A percentile compares a stretch with the other conserved stretches of the same genome.
These are phyloP conservation scores for Solanum virginianum DNA, from an alignment of 257 asterid species.

Conservation along the genomic window DNA sequence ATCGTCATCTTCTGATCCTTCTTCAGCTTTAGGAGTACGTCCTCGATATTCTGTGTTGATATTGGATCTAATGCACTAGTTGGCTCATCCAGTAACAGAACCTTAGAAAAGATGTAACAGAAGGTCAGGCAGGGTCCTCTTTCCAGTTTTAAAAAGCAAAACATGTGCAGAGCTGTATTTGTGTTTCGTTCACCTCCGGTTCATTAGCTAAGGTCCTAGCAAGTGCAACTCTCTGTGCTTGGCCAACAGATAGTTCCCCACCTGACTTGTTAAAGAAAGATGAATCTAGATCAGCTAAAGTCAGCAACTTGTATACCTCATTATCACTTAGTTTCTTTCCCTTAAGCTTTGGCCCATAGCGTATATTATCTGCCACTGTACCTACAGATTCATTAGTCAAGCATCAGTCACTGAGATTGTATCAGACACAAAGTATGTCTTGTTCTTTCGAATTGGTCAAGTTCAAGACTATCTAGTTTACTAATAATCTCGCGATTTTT, in stretches of 20 bases:
- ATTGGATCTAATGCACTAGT: constrained; percentile 77
- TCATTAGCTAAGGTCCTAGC: constrained; percentile 76
- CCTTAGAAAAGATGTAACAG: constrained; percentile 14
- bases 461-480: neutral
- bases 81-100: constrained; percentile 70
- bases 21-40: constrained; percentile 47
- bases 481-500: neutral
- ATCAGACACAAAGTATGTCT: neutral
- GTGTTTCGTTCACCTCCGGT: constrained; percentile 36
- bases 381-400: constrained; percentile 15
- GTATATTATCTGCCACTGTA: constrained; percentile 57
- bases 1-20: constrained; percentile 40
- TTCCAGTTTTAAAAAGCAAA: neutral
- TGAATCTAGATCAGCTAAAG: constrained; percentile 66
- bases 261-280: constrained; percentile 50
- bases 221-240: constrained; percentile 82
- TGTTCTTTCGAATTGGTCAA: neutral
- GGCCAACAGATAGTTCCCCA: constrained; percentile 65
- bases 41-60: constrained; percentile 61
- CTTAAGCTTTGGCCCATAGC: constrained; percentile 55
- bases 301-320: constrained; percentile 43
- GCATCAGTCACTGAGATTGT: neutral
- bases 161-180: neutral
- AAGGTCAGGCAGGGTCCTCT: neutral
- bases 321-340: constrained; percentile 45